Evolutionary conservation across 768 basidiomycete genomes (phyloP), one percentile per base, ranked within the genome.

Genomic region (Lanmaoa pseudosensibilis): DNA sequence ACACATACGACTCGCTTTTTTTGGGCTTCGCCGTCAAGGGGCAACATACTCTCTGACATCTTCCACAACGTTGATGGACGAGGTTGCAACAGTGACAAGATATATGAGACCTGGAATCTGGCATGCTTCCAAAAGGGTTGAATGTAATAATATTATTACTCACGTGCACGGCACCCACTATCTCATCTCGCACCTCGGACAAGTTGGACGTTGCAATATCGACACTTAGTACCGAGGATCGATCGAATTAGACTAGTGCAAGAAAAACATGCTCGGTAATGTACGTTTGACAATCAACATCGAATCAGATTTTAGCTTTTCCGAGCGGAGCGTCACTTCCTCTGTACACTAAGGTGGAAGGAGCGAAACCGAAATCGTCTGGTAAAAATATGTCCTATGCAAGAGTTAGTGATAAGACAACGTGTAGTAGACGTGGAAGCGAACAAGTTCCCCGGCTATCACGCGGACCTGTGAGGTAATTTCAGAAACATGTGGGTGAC

Each of bases 1-100:
- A 43, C 47, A 81, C 92, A 51, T 75, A 94, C 94, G 51, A 96
- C 94, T 55, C 94, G 86, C 75, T 93, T 92, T 77, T 90, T 90
- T 69, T 81, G 83, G 51, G 69, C 76, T 71, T 92, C 92, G 15
- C 89, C 88, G 38, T 87, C 80, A 40, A 90, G 77, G 38, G 86
- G 83, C 34, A 80, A 70, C 83, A 85, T 83, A 43, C 64, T 67
- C 44, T 70, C 72, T 6, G 75, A 66, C 74, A 75, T 76, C 33
- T 58, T 54, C 30, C n/a, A 30, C 44, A 25, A 40, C 2, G 55
- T 46, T 47, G 55, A 39, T 49, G 45, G 23, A 41, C 40, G 43
- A 50, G 34, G 39, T 46, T 40, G 36, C 11, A 23, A 39, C 16
- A 39, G 46, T 39, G 25, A 32, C 36, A 45, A 34, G 46, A 40